These are phyloP conservation scores for Plantago elongata DNA, from an alignment of 257 asterid genomes.

Conservation along the genomic window DNA sequence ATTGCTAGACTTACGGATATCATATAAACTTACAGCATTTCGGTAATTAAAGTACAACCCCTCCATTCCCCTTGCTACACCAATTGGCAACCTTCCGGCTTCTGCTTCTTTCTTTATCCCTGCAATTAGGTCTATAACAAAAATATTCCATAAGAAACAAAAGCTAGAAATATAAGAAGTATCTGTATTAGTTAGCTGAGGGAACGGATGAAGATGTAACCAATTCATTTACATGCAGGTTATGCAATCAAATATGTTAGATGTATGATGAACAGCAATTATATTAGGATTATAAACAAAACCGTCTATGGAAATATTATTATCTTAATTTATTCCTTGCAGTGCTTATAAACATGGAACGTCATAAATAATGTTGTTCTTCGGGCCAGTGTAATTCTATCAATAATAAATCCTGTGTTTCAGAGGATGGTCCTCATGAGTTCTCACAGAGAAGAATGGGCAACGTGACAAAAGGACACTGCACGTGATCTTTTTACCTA, in stretches of 20 bases:
- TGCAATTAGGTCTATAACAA: constrained; percentile 58
- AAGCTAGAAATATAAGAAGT: constrained; percentile 1
- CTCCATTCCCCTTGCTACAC: constrained; percentile 73
- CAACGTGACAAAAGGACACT: background rate
- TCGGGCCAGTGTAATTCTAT: background rate
- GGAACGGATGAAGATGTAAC: constrained; percentile 11
- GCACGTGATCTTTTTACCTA: too few species aligned
- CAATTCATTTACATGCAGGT: constrained; percentile 11
- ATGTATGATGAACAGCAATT: background rate
- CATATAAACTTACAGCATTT: constrained; percentile 64
- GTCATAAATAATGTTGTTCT: background rate
- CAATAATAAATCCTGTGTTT: background rate
- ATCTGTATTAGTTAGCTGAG: constrained; percentile 4
- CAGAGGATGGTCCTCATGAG: background rate
- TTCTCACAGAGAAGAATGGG: background rate
- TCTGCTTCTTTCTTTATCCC: constrained; percentile 66
- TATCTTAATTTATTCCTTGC: background rate
- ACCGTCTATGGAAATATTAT: background rate
- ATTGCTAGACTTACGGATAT: constrained; percentile 24
- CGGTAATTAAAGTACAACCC: constrained; percentile 80
- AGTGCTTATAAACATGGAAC: background rate
- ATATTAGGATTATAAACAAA: background rate
- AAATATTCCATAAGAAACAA: constrained; percentile 17
- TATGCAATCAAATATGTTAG: background rate
- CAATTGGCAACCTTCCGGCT: constrained; percentile 68